Base-by-base conservation (phyloP, 176 grass and related monocot species). In the Oryza glumipatula region DNA sequence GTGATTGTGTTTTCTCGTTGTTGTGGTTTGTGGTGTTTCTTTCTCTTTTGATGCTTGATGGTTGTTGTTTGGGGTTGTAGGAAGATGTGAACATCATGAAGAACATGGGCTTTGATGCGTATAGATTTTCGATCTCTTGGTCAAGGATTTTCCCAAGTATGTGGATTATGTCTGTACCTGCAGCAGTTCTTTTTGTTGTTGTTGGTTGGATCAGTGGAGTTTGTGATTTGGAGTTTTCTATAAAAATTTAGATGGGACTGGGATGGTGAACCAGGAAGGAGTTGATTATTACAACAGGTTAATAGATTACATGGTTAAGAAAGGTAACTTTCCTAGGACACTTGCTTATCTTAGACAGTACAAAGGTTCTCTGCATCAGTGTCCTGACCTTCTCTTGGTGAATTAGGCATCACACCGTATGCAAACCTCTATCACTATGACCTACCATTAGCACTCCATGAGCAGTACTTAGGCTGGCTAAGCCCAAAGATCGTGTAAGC, bases 371-470 rank as follows among this genome's bases (percentile, higher is more conserved):
- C 4, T 7, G 11, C 77, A 61, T 82, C 67, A 72, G 30, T 67
- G 24, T 39, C 38, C 23, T 32, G 13, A 77, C 19, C 14, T 73
- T 48, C 3, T 58, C 8, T 12, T 76, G 69, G 63, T 76, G 63
- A 78, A 51, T 35, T 74, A 98, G 95, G 91, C 41, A 90, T 98
- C 23, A 76, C 87, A 13, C 95, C 93, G 0, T 98, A 98, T 71
- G 93, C 89, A 73, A 98, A 98, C 86, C 89, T 98, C 38, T 98
- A 98, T 43, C 95, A 98, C 87, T 98, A 98, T 71, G 95, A 98
- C 52, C 92, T 98, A 70, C 95, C 95, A 6, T 41, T 88, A 83
- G 91, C 95, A 12, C 95, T 98, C 49, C 90, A 98, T 6, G 85
- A 88, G 43, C 83, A 98, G 80, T 95, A 95, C 85, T 76, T 89